Evolutionary conservation across 345 rosid species (phyloP).

Genomic region (Populus simonii): DNA sequence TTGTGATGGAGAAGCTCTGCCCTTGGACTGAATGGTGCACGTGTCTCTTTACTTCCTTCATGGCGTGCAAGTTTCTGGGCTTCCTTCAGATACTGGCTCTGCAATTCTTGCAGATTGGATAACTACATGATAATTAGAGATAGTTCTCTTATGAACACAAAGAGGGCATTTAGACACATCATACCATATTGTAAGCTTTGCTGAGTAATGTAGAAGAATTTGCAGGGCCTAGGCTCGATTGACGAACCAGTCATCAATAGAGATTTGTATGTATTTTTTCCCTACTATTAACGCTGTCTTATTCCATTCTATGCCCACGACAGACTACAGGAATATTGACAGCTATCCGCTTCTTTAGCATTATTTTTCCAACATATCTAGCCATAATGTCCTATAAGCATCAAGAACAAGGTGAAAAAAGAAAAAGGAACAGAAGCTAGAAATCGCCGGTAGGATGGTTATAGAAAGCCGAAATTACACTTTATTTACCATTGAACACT

Average conservation of each 20-base stretch:
- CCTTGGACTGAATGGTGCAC: background rate
- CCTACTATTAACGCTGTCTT: background rate
- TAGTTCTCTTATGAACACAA: background rate
- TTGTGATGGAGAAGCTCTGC: too few relatives aligned
- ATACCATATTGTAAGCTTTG: too few relatives aligned
- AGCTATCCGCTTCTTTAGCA: too few relatives aligned
- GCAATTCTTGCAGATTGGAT: too few relatives aligned
- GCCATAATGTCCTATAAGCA: too few relatives aligned
- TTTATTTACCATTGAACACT: background rate
- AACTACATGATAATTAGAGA: too few relatives aligned
- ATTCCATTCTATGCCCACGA: background rate
- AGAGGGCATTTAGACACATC: too few relatives aligned
- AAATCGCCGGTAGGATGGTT: background rate
- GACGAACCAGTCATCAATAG: background rate
- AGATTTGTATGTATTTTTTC: background rate
- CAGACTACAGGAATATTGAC: too few relatives aligned
- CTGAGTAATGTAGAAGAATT: background rate
- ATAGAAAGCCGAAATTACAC: background rate
- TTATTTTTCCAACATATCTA: too few relatives aligned
- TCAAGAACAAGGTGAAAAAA: background rate
- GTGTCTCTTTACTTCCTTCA: background rate
- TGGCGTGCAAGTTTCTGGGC: background rate
- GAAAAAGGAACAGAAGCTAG: background rate
- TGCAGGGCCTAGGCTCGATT: background rate
- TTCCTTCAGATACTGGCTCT: background rate